Conservation (phyloP, 2,329 filamentous ascomycete species). For the Phialocephala sp. region DNA sequence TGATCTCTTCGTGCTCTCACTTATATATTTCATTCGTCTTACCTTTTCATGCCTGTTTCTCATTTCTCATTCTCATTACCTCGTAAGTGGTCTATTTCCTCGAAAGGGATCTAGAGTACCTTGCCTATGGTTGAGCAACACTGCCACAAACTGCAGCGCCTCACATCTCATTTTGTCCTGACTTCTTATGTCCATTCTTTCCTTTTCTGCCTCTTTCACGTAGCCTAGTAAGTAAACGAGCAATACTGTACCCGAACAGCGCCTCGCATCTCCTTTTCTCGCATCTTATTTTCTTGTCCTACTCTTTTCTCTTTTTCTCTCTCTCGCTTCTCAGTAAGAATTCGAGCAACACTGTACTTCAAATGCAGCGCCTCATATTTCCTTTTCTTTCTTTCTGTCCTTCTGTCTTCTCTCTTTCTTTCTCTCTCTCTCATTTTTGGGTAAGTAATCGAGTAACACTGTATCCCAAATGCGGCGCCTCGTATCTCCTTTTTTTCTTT, state of each 20-base stretch:
- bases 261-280: not conserved
- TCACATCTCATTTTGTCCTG: not conserved
- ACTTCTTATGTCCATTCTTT: not conserved
- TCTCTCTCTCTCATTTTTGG: not conserved
- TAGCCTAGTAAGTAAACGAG: not conserved
- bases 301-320: too few species aligned
- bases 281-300: not conserved
- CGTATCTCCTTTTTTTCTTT: not conserved
- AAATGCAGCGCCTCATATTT: conserved; percentile 6
- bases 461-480: not conserved
- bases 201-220: not conserved
- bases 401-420: not conserved
- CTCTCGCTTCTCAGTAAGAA: not conserved
- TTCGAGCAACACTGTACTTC: not conserved
- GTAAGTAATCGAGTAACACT: not conserved
- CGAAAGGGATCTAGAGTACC: not conserved
- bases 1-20: not conserved
- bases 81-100: not conserved
- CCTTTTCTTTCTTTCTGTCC: not conserved
- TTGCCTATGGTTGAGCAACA: not conserved
- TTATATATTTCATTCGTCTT: not conserved
- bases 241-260: not conserved
- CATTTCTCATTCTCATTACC: not conserved
- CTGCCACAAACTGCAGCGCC: not conserved
- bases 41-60: not conserved